Evolutionary conservation across 2,329 filamentous ascomycete species (phyloP).

Genomic region (Penicillium sp.): DNA sequence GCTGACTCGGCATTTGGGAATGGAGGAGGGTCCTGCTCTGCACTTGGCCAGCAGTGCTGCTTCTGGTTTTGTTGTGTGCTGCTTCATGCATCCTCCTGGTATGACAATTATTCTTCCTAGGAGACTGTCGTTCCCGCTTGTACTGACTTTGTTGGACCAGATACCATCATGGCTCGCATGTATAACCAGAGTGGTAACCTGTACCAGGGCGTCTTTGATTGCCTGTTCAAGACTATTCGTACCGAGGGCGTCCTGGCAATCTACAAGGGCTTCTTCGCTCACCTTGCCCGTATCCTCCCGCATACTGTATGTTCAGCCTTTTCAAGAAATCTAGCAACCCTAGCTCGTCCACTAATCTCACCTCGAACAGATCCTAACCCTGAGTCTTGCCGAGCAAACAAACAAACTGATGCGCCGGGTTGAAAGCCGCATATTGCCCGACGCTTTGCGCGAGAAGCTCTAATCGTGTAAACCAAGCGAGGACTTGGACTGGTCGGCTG

Average conservation of each 20-base stretch:
- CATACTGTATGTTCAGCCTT: conserved; percentile 60
- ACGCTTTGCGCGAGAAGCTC: conserved; percentile 43
- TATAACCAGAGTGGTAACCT: conserved; percentile 98
- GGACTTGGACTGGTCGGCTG: background rate
- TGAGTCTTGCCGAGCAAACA: conserved; percentile 92
- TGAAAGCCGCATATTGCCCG: conserved; percentile 56
- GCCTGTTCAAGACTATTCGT: conserved; percentile 79
- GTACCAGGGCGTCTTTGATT: conserved; percentile 91
- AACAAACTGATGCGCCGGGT: conserved; percentile 83
- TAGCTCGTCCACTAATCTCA: conserved; percentile 16
- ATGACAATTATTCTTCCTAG: conserved; percentile 26
- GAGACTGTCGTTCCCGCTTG: background rate
- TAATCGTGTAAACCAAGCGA: conserved; percentile 23
- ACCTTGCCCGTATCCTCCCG: conserved; percentile 86
- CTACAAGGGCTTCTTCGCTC: conserved; percentile 96
- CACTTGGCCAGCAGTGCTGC: conserved; percentile 83
- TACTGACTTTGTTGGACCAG: conserved; percentile 36
- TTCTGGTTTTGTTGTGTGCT: conserved; percentile 94
- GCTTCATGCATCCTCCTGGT: conserved; percentile 96
- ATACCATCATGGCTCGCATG: conserved; percentile 97
- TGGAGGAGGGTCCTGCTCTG: conserved; percentile 84
- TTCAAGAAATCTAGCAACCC: background rate
- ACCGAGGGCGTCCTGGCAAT: conserved; percentile 89
- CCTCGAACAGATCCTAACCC: conserved; percentile 64
- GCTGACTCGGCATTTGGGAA: conserved; percentile 72